These are phyloP conservation scores for Boletus rubroflammeus DNA, from an alignment of 768 basidiomycete genomes.

Conservation along the genomic window DNA sequence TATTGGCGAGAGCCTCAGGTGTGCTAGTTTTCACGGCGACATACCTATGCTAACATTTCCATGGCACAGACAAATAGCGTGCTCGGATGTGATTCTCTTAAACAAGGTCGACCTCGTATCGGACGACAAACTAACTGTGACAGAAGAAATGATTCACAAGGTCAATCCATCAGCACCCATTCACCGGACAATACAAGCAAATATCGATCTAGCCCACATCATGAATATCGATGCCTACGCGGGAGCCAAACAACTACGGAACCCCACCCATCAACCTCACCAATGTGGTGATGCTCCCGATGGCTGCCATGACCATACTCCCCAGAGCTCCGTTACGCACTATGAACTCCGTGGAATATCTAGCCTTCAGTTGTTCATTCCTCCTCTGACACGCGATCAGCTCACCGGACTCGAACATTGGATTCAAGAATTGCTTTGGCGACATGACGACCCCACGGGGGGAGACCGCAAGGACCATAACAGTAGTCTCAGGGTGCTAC, in stretches of 20 bases:
- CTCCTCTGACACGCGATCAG: conserved; percentile 47
- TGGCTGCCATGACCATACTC: conserved; percentile 30
- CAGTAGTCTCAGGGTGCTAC: conserved; percentile 56
- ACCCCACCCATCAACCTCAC: conserved; percentile 25
- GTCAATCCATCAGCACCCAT: conserved; percentile 82
- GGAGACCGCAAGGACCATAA: conserved; percentile 7
- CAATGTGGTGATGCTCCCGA: conserved; percentile 32
- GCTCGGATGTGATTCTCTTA: conserved; percentile 84
- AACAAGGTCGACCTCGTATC: conserved; percentile 86
- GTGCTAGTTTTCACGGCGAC: conserved; percentile 5
- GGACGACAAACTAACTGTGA: conserved; percentile 39
- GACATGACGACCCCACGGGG: conserved; percentile 49
- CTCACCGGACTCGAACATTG: conserved; percentile 66
- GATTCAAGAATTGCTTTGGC: conserved; percentile 84
- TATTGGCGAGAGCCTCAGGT: conserved; percentile 80
- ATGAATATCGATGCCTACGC: conserved; percentile 81
- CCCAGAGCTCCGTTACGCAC: conserved; percentile 41
- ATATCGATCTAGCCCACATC: conserved; percentile 72
- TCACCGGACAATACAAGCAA: conserved; percentile 63
- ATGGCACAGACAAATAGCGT: conserved; percentile 80
- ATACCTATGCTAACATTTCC: background rate
- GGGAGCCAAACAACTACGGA: conserved; percentile 36
- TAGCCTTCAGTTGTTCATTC: conserved; percentile 68
- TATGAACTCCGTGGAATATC: conserved; percentile 82
- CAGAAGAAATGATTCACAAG: conserved; percentile 59